phyloP scores from a whole-genome alignment of 768 basidiomycete species.

The Lyophyllum decastes region DNA sequence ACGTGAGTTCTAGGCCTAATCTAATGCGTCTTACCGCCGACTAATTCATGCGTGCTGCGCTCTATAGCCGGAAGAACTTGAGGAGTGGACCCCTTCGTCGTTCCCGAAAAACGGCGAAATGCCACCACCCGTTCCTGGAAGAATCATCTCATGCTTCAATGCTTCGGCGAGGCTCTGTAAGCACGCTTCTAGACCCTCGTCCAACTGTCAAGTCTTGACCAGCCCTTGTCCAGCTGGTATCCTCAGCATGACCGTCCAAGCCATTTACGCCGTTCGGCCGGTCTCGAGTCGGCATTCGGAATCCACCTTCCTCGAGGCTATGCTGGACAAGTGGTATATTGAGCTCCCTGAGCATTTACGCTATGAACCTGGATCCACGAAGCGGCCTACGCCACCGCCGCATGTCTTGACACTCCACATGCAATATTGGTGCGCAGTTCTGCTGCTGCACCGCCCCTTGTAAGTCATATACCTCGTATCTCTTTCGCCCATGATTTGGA shows the following conservation, averaged over 20 bases:
- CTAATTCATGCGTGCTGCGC: slow-evolving; percentile 1
- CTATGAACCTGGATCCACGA: slow-evolving; percentile 53
- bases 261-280: slow-evolving; percentile 68
- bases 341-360: slow-evolving; percentile 70
- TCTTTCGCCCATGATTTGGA: not conserved
- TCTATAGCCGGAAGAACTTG: slow-evolving; percentile 63
- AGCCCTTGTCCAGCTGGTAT: slow-evolving; percentile 54
- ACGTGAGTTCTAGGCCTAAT: slow-evolving; percentile 36
- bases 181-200: slow-evolving; percentile 22
- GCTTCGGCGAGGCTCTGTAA: slow-evolving; percentile 72
- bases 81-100: slow-evolving; percentile 45
- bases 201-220: slow-evolving; percentile 2
- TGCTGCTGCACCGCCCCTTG: slow-evolving; percentile 81
- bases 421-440: slow-evolving; percentile 83
- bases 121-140: slow-evolving; percentile 41
- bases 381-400: slow-evolving; percentile 49
- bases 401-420: slow-evolving; percentile 77
- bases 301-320: slow-evolving; percentile 55
- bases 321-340: slow-evolving; percentile 75
- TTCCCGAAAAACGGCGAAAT: slow-evolving; percentile 26
- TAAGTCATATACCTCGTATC: slow-evolving; percentile 36
- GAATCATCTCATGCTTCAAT: slow-evolving; percentile 74
- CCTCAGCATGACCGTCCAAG: slow-evolving; percentile 66
- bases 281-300: slow-evolving; percentile 58
- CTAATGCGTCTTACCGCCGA: slow-evolving; percentile 11